A percentile compares a stretch with the other conserved stretches of the same genome.
Evolutionary conservation across 768 basidiomycete genomes (phyloP).

Genomic region (Rubroboletus satanas): DNA sequence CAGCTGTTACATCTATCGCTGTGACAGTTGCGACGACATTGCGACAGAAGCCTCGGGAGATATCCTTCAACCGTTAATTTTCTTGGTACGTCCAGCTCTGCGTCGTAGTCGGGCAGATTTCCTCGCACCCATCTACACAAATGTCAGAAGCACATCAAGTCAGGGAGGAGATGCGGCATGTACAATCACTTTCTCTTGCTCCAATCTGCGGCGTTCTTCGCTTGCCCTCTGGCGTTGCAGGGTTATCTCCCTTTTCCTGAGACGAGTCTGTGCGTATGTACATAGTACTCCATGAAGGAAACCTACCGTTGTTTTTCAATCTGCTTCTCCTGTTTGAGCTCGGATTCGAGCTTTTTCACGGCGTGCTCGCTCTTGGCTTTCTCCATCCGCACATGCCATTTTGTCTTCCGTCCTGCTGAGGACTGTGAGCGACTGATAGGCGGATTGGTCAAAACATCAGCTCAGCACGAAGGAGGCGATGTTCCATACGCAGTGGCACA

Average conservation of each 20-base stretch:
- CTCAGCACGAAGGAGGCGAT: not conserved
- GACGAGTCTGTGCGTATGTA: slow-evolving; percentile 1
- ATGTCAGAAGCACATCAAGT: not conserved
- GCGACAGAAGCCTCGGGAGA: not conserved
- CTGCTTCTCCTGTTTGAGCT: slow-evolving; percentile 74
- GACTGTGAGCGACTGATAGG: slow-evolving; percentile 61
- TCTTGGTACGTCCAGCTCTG: slow-evolving; percentile 73
- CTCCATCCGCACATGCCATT: slow-evolving; percentile 68
- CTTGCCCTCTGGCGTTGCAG: slow-evolving; percentile 66
- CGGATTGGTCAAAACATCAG: slow-evolving; percentile 1
- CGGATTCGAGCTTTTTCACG: slow-evolving; percentile 67
- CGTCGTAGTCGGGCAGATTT: slow-evolving; percentile 72
- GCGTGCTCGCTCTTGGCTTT: slow-evolving; percentile 62
- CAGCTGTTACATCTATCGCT: slow-evolving; percentile 8
- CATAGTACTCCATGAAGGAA: not conserved
- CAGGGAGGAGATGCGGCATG: not conserved
- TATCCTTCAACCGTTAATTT: slow-evolving; percentile 64
- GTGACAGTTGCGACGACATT: not conserved
- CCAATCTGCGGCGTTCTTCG: slow-evolving; percentile 64
- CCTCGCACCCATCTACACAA: slow-evolving; percentile 68
- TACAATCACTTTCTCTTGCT: slow-evolving; percentile 35
- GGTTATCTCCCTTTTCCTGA: slow-evolving; percentile 64
- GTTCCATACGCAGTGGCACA: slow-evolving; percentile 46
- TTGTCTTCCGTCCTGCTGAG: slow-evolving; percentile 60
- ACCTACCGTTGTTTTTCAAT: slow-evolving; percentile 60